phyloP scores from a whole-genome alignment of 768 basidiomycete species.

The Leccinum aurantiacum region DNA sequence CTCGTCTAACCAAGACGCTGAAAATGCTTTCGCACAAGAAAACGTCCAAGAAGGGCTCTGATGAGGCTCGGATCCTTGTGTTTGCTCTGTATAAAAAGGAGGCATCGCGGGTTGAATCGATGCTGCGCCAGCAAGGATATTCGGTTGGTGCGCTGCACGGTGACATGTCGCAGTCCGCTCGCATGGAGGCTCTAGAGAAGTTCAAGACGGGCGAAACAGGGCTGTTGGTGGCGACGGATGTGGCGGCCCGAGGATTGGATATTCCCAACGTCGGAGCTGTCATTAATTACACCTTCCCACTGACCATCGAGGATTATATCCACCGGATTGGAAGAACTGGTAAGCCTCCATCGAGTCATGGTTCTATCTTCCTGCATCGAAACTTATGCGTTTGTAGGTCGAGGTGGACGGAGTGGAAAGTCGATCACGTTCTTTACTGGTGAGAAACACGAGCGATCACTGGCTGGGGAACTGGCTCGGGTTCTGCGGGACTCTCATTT shows the following conservation, averaged over 20 bases:
- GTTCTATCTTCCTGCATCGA: background rate
- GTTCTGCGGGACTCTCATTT: slow-evolving; percentile 89
- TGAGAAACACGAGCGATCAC: slow-evolving; percentile 75
- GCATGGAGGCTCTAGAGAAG: slow-evolving; percentile 81
- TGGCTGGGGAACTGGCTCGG: slow-evolving; percentile 92
- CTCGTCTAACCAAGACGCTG: slow-evolving; percentile 59
- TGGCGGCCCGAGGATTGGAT: slow-evolving; percentile 95
- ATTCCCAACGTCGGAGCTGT: slow-evolving; percentile 95
- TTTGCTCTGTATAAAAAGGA: slow-evolving; percentile 99
- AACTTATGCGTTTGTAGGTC: slow-evolving; percentile 48
- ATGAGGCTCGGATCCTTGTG: slow-evolving; percentile 75
- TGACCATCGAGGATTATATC: slow-evolving; percentile 92
- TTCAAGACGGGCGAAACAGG: slow-evolving; percentile 83
- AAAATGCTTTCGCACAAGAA: slow-evolving; percentile 60
- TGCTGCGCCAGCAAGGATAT: slow-evolving; percentile 73
- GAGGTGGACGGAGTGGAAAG: slow-evolving; percentile 86
- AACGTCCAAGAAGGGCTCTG: slow-evolving; percentile 44
- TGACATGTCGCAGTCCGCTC: slow-evolving; percentile 82
- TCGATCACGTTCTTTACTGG: slow-evolving; percentile 98
- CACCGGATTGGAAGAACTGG: slow-evolving; percentile 90
- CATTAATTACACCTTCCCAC: slow-evolving; percentile 96
- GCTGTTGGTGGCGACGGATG: slow-evolving; percentile 93
- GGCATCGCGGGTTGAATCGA: slow-evolving; percentile 84
- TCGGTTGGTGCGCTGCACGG: slow-evolving; percentile 84
- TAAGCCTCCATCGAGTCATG: slow-evolving; percentile 27